Conservation (phyloP, 768 basidiomycete species). For the Tulasnella sp. region DNA sequence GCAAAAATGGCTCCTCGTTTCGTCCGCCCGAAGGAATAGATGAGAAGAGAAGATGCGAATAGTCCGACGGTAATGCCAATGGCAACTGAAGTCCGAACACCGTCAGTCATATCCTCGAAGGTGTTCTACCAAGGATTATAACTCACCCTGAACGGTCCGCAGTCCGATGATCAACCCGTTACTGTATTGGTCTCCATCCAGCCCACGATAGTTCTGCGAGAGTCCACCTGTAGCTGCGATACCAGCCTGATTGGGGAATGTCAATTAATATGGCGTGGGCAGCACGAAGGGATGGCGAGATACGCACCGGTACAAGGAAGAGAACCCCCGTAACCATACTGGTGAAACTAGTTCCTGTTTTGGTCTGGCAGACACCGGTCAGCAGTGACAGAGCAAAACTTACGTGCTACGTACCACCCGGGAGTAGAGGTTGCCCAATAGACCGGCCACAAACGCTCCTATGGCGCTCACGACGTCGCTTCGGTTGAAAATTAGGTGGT, state of each 20-base stretch:
- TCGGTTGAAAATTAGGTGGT: slow-evolving; percentile 82
- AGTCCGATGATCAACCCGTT: slow-evolving; percentile 83
- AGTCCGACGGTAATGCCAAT: slow-evolving; percentile 89
- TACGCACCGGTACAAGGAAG: slow-evolving; percentile 79
- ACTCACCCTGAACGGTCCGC: slow-evolving; percentile 78
- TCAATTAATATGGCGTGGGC: slow-evolving; percentile 10
- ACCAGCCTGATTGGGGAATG: slow-evolving; percentile 59
- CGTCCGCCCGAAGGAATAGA: slow-evolving; percentile 81
- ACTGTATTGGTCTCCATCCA: slow-evolving; percentile 49
- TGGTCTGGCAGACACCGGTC: slow-evolving; percentile 4
- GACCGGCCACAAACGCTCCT: slow-evolving; percentile 61
- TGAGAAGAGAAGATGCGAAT: slow-evolving; percentile 84
- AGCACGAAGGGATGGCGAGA: slow-evolving; percentile 15
- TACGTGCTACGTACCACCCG: slow-evolving; percentile 61
- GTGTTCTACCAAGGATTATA: background rate
- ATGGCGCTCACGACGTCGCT: slow-evolving; percentile 84
- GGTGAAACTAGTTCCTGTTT: slow-evolving; percentile 76
- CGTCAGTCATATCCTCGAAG: background rate
- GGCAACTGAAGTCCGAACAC: slow-evolving; percentile 52
- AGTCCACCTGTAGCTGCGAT: slow-evolving; percentile 86
- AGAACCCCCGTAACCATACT: slow-evolving; percentile 89
- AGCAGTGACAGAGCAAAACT: background rate
- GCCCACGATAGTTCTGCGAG: slow-evolving; percentile 47
- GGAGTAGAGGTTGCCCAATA: slow-evolving; percentile 80
- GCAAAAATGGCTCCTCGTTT: slow-evolving; percentile 88